Evolutionary conservation across 192 early-diverging fungal genomes (phyloP), one percentile per base, ranked within the genome.

Genomic region (Lobosporangium transversale): DNA sequence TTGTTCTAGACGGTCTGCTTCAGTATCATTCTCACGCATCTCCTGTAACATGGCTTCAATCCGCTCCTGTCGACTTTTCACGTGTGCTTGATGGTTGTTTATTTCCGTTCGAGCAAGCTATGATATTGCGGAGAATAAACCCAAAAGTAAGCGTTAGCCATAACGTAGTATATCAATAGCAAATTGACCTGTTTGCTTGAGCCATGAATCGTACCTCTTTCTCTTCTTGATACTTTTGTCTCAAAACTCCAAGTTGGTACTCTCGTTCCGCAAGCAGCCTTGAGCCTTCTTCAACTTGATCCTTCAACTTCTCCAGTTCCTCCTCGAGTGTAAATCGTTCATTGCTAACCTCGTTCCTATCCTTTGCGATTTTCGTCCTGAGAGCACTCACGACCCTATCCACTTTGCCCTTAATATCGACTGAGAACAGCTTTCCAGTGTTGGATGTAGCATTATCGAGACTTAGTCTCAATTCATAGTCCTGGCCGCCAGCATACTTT

Each of bases 121-220:
- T 20, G 36, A 14, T 50, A 31, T 23, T 45, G 26, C 7, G 15
- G 33, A 50, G 7, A 8, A 21, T 23, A 43, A 29, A 24, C n/a
- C n/a, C n/a, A n/a, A n/a, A n/a, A n/a, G n/a, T n/a, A n/a, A n/a
- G n/a, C n/a, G n/a, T n/a, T n/a, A n/a, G n/a, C n/a, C n/a, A n/a
- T n/a, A n/a, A n/a, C n/a, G n/a, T n/a, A n/a, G n/a, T n/a, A n/a
- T n/a, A n/a, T n/a, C n/a, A n/a, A n/a, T n/a, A n/a, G n/a, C n/a
- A n/a, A n/a, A n/a, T n/a, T n/a, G n/a, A n/a, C n/a, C n/a, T n/a
- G n/a, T n/a, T n/a, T n/a, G n/a, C n/a, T n/a, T n/a, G n/a, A n/a
- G n/a, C n/a, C n/a, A n/a, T n/a, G n/a, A n/a, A n/a, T n/a, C n/a
- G 24, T 67, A 76, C 73, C 52, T 76, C 73, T 26, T 76, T 76